phyloP scores from a whole-genome alignment of 345 rosid species.

The Xanthoceras sorbifolium region DNA sequence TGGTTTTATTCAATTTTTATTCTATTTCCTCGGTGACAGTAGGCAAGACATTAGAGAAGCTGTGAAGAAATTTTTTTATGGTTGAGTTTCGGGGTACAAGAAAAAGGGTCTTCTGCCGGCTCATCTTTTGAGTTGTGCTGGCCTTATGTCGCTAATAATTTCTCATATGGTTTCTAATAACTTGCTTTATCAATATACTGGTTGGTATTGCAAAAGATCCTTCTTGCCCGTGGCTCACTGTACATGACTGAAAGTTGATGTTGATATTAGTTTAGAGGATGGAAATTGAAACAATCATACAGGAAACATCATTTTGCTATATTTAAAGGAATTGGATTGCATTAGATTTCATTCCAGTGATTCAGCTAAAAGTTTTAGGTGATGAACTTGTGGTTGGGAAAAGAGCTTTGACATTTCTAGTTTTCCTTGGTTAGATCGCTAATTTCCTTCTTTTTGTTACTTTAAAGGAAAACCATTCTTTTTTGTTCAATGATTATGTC shows the following conservation, averaged over 20 bases:
- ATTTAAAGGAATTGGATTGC: no score
- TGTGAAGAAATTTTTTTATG: neutral
- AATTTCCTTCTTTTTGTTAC: neutral
- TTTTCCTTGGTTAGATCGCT: neutral
- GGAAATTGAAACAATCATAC: no score
- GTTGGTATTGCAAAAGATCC: neutral
- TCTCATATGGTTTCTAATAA: neutral
- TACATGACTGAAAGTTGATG: no score
- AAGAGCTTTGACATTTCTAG: no score
- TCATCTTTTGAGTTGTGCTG: neutral
- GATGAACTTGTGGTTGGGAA: neutral
- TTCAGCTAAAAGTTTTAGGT: neutral
- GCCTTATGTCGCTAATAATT: neutral
- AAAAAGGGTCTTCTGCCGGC: neutral
- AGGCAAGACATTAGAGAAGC: neutral
- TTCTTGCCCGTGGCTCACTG: no score
- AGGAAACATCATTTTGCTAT: no score
- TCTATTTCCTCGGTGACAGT: neutral
- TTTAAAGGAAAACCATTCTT: neutral
- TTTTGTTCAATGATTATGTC: neutral
- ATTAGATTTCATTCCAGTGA: no score
- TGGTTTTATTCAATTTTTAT: neutral
- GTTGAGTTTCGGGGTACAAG: neutral
- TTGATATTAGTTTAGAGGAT: no score
- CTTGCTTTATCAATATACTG: neutral